Evolutionary conservation across 805 yeast genomes (phyloP).

Genomic region (Yamadazyma scolyti): DNA sequence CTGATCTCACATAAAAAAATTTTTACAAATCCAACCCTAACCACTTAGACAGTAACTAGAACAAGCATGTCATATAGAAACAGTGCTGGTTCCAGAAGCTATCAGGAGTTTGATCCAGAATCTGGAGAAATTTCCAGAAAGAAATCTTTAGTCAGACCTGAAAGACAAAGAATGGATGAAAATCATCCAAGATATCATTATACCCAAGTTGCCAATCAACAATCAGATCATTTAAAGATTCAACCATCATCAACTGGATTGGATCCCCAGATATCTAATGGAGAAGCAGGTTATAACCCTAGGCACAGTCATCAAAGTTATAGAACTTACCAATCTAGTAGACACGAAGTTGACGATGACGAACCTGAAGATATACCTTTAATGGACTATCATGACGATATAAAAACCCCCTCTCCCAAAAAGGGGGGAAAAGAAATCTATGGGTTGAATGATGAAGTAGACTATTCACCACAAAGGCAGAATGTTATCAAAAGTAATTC

Average conservation of each 20-base stretch:
- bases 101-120: constrained; percentile 41
- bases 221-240: constrained; percentile 57
- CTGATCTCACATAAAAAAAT: no score
- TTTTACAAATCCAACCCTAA: constrained; percentile 1
- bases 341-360: constrained; percentile 4
- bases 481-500: constrained; percentile 17
- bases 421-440: constrained; percentile 47
- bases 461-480: constrained; percentile 23
- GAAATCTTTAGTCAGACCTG: constrained; percentile 79
- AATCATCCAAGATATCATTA: constrained; percentile 76
- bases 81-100: constrained; percentile 16
- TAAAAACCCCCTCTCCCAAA: constrained; percentile 5
- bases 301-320: constrained; percentile 11
- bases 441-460: constrained; percentile 59
- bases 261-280: constrained; percentile 41
- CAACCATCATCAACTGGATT: constrained; percentile 51
- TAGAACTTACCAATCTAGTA: constrained; percentile 4
- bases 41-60: background rate
- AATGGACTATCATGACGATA: constrained; percentile 30
- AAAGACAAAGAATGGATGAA: constrained; percentile 64
- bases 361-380: constrained; percentile 41
- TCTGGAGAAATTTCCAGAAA: constrained; percentile 45
- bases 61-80: constrained; percentile 28
- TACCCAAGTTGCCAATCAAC: constrained; percentile 67
- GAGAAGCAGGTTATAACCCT: constrained; percentile 4